Evolutionary conservation across 1,284 basidiomycete species (phyloP).

Genomic region (Puccinia brachypodii): DNA sequence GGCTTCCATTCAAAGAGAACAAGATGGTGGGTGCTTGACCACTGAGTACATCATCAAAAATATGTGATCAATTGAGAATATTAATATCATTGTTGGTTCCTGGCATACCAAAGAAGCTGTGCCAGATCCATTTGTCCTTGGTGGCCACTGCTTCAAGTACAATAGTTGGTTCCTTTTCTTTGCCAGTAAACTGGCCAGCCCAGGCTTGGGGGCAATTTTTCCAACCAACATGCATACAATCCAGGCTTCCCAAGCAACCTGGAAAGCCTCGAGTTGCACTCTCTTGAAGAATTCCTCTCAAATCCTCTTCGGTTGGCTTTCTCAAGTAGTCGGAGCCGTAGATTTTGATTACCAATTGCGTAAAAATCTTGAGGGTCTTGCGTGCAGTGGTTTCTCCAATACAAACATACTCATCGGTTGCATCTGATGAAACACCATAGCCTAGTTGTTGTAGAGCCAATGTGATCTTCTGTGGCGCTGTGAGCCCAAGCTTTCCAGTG

Average conservation of each 20-base stretch:
- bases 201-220: slow-evolving; percentile 11
- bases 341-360: neutral
- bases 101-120: slow-evolving; percentile 16
- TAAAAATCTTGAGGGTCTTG: neutral
- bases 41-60: neutral
- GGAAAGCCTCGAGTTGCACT: neutral
- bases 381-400: neutral
- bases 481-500: neutral
- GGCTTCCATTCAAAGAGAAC: neutral
- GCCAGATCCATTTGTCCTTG: neutral
- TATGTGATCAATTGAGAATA: neutral
- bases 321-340: neutral
- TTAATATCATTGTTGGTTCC: slow-evolving; percentile 14
- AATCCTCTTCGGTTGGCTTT: neutral
- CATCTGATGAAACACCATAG: slow-evolving; percentile 7
- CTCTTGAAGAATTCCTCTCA: neutral
- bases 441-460: neutral
- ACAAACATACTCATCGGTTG: neutral
- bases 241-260: slow-evolving; percentile 6
- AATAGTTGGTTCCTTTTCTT: neutral
- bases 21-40: neutral
- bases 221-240: slow-evolving; percentile 18
- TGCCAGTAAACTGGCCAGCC: neutral
- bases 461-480: neutral
- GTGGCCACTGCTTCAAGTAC: slow-evolving; percentile 1